Conservation (phyloP, 2,329 filamentous ascomycete genomes). For the Fusarium coffeatum region DNA sequence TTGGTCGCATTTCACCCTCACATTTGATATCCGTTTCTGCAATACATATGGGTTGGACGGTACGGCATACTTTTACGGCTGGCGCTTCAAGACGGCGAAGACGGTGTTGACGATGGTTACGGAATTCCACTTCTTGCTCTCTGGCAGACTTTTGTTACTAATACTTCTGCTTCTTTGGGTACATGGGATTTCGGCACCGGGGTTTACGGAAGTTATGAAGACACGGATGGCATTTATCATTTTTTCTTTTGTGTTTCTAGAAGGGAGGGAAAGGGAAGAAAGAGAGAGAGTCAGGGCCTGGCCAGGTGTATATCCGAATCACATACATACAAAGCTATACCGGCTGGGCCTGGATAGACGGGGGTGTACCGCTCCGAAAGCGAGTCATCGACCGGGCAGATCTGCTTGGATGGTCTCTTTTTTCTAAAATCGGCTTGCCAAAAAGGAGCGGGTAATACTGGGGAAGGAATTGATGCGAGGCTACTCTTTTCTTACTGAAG, state of each 20-base stretch:
- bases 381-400: constrained; percentile 38
- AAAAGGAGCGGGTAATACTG: constrained; percentile 47
- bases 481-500: constrained; percentile 38
- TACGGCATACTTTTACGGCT: constrained; percentile 44
- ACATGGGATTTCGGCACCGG: constrained; percentile 43
- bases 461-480: constrained; percentile 45
- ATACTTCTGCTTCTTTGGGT: constrained; percentile 44
- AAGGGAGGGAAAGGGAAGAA: constrained; percentile 4
- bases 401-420: constrained; percentile 29
- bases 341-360: constrained; percentile 29
- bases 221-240: constrained; percentile 47
- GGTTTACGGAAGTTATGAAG: constrained; percentile 48
- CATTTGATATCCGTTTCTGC: constrained; percentile 41
- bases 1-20: constrained; percentile 39
- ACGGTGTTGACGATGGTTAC: constrained; percentile 49
- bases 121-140: constrained; percentile 45
- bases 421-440: constrained; percentile 27
- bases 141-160: constrained; percentile 42
- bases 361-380: constrained; percentile 39
- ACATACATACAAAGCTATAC: constrained; percentile 18
- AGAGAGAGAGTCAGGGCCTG: constrained; percentile 11
- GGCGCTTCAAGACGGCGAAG: constrained; percentile 45
- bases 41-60: constrained; percentile 36
- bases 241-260: constrained; percentile 34
- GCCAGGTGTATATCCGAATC: constrained; percentile 18